Evolutionary conservation across 805 yeast genomes (phyloP).

Genomic region (Metschnikowia koreensis): DNA sequence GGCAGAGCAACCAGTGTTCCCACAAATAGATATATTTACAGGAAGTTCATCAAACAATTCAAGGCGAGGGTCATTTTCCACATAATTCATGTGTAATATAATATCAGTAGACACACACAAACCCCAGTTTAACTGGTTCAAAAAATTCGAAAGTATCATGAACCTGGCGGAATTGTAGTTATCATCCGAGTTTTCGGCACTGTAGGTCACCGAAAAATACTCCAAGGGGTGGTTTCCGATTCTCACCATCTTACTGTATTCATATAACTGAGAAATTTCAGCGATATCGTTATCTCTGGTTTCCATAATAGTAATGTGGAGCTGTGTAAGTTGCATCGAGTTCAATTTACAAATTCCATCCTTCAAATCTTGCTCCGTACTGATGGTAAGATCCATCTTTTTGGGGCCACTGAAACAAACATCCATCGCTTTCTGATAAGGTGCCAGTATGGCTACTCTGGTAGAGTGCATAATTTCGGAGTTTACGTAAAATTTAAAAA

Average conservation of each 20-base stretch:
- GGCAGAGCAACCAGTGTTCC: slow-evolving; percentile 1
- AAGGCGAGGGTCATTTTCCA: slow-evolving; percentile 12
- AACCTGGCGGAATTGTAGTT: slow-evolving; percentile 14
- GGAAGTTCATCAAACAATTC: slow-evolving; percentile 17
- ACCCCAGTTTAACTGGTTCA: slow-evolving; percentile 17
- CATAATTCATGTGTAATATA: slow-evolving; percentile 12
- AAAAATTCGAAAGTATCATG: slow-evolving; percentile 11
- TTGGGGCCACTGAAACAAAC: neutral
- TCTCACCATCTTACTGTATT: slow-evolving; percentile 4
- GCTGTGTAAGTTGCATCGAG: slow-evolving; percentile 7
- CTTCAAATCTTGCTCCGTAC: slow-evolving; percentile 3
- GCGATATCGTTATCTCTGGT: neutral
- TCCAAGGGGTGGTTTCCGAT: slow-evolving; percentile 6
- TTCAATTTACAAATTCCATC: slow-evolving; percentile 4
- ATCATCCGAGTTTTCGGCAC: slow-evolving; percentile 11
- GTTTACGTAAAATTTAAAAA: neutral
- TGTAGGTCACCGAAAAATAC: slow-evolving; percentile 12
- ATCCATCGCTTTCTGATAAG: slow-evolving; percentile 8
- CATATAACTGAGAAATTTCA: slow-evolving; percentile 11
- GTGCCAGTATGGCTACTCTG: slow-evolving; percentile 3
- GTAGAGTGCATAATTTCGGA: slow-evolving; percentile 3
- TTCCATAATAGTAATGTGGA: slow-evolving; percentile 13
- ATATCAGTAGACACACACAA: slow-evolving; percentile 9
- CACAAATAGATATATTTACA: slow-evolving; percentile 8
- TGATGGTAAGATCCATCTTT: slow-evolving; percentile 4